Percentiles rank a stretch among this genome's conserved stretches.
Evolutionary conservation across 495 filamentous ascomycete genomes (phyloP).

Genomic region (Schizothecium vesticola): DNA sequence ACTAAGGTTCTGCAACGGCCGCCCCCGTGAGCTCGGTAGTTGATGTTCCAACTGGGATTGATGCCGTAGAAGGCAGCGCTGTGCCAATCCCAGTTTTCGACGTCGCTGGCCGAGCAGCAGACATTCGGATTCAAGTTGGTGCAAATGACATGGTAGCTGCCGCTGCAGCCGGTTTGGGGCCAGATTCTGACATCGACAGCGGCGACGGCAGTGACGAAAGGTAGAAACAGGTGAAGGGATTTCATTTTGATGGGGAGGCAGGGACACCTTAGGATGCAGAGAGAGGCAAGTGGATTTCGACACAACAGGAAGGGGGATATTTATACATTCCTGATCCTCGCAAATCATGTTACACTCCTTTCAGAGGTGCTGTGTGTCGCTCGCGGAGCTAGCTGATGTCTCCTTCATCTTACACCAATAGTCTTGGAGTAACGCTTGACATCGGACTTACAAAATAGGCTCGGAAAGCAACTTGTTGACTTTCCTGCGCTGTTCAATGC

Average conservation of each 20-base stretch:
- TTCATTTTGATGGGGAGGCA: not conserved
- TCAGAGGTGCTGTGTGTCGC: not conserved
- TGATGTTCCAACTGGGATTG: not conserved
- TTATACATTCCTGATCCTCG: not conserved
- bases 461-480: not conserved
- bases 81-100: not conserved
- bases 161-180: not conserved
- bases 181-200: not conserved
- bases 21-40: not conserved
- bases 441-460: not conserved
- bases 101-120: not conserved
- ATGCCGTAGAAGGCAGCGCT: not conserved
- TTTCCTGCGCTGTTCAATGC: not conserved
- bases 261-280: not conserved
- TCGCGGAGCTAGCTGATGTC: no score
- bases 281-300: not conserved
- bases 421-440: no score
- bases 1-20: not conserved
- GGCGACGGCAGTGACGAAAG: not conserved
- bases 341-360: not conserved
- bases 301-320: not conserved
- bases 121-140: not conserved
- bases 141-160: not conserved
- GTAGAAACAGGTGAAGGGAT: not conserved
- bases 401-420: no score